Conservation (phyloP, 441 rosid genomes). For the Euphorbia schlechtendalii region DNA sequence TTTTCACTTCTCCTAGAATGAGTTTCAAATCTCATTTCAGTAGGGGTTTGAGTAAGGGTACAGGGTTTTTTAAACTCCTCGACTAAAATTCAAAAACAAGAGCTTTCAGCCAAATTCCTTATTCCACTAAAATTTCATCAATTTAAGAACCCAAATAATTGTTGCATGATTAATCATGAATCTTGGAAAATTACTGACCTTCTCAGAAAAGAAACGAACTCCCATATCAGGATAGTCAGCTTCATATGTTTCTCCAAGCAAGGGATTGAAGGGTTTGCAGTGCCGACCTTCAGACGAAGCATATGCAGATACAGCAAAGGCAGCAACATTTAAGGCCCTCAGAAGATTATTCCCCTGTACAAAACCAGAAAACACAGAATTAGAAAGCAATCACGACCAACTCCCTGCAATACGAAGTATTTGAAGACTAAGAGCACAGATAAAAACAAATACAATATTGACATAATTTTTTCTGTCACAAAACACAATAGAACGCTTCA, state of each 20-base stretch:
- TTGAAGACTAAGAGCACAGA: background rate
- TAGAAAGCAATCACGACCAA: background rate
- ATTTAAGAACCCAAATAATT: background rate
- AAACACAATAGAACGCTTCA: background rate
- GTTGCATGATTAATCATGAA: slow-evolving; percentile 2
- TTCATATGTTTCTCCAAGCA: slow-evolving; percentile 96
- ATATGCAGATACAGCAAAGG: slow-evolving; percentile 97
- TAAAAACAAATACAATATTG: background rate
- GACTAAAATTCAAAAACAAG: background rate
- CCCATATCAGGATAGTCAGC: slow-evolving; percentile 94
- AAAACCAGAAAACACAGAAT: slow-evolving; percentile 5
- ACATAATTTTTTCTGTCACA: background rate
- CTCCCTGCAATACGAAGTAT: background rate
- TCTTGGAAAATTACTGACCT: slow-evolving; percentile 40
- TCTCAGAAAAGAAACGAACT: slow-evolving; percentile 89
- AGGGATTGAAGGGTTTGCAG: slow-evolving; percentile 97
- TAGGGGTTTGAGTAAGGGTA: background rate
- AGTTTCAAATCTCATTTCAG: background rate
- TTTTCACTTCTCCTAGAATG: background rate
- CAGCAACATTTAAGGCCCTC: slow-evolving; percentile 79
- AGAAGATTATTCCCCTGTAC: slow-evolving; percentile 68
- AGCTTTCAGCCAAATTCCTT: background rate
- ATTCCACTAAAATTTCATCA: background rate
- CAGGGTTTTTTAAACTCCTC: background rate
- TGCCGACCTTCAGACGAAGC: slow-evolving; percentile 93